phyloP scores from a whole-genome alignment of 306 rosid genomes.

The Trifolium pratense region DNA sequence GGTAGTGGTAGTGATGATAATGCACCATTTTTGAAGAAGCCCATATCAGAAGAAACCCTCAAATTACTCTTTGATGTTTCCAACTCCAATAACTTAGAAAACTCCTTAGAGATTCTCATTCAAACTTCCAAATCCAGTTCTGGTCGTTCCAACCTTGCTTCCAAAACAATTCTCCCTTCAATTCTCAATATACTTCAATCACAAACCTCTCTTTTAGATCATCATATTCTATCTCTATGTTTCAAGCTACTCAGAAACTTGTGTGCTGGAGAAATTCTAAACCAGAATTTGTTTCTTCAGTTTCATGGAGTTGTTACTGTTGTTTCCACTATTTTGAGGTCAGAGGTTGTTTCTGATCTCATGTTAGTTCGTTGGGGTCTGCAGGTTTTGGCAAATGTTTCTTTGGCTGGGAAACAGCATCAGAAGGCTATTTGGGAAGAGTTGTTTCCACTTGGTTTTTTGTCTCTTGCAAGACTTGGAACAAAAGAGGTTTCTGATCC shows the following conservation, averaged over 20 bases:
- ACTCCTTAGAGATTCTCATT: constrained; percentile 53
- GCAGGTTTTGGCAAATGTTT: constrained; percentile 82
- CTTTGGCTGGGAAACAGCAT: constrained; percentile 69
- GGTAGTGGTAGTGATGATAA: too few species aligned
- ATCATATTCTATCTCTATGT: constrained; percentile 43
- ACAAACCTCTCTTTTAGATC: neutral
- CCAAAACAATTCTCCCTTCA: constrained; percentile 47
- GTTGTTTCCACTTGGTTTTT: too few species aligned
- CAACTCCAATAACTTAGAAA: constrained; percentile 44
- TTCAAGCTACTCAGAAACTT: constrained; percentile 70
- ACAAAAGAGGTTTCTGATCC: too few species aligned
- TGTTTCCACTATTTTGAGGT: constrained; percentile 51
- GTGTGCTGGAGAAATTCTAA: constrained; percentile 68
- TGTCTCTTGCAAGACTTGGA: too few species aligned
- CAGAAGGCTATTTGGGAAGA: too few species aligned
- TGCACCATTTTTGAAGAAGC: too few species aligned
- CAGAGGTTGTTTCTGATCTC: constrained; percentile 41
- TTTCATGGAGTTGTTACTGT: constrained; percentile 54
- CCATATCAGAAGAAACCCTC: constrained; percentile 36
- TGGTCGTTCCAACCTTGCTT: constrained; percentile 59
- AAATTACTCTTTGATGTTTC: constrained; percentile 49
- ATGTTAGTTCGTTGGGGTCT: constrained; percentile 60
- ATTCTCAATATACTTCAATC: constrained; percentile 45
- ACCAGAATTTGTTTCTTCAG: constrained; percentile 63
- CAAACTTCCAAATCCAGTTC: constrained; percentile 51